Evolutionary conservation across 108 stramenopile species (phyloP), one percentile per base, ranked within the genome.

Genomic region (Cyclotella kingstonii): DNA sequence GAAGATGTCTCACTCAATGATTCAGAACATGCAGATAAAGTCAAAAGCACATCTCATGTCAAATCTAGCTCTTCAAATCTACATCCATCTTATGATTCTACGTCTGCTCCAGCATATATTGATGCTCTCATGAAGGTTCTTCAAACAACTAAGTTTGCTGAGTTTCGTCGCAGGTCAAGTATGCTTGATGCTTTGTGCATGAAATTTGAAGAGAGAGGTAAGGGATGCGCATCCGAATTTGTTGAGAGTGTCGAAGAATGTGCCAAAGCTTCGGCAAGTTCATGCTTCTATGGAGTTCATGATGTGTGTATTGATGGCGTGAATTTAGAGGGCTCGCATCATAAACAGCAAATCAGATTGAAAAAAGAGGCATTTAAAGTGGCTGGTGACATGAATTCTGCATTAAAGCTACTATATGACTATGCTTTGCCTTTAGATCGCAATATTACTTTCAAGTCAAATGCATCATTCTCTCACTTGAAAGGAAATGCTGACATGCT

Each of bases 361-460:
- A 93, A 93, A 48, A 86, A 86, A 56, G 84, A 93, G 63, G 87
- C 91, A 10, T 87, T 93, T 47, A 84, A 83, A 29, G 84, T 93
- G n/a, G 84, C 88, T 39, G 91, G 91, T 5, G 91, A 93, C 56
- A 89, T 93, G 91, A 83, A 85, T 22, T 81, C 84, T 3, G 87
- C 91, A 12, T 57, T 93, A 33, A 93, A 89, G 60, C 55, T 93
- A 31, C 60, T 93, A 27, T 73, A 85, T 22, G 84, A 93, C 17
- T 71, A 86, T 42, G 84, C 87, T 6, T 35, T 92, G 48, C 83
- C 84, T 17, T 52, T 71, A 27, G 64, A 67, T 41, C 56, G 67
- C 15, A 34, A 49, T 4, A 14, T 59, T n/a, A 47, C 67, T 35
- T 48, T 25, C 14, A 40, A 27, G 29, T 54, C 53, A 53, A 51